Evolutionary conservation across 805 yeast species (phyloP).

Genomic region (Cyberlindnera euphorbiae): DNA sequence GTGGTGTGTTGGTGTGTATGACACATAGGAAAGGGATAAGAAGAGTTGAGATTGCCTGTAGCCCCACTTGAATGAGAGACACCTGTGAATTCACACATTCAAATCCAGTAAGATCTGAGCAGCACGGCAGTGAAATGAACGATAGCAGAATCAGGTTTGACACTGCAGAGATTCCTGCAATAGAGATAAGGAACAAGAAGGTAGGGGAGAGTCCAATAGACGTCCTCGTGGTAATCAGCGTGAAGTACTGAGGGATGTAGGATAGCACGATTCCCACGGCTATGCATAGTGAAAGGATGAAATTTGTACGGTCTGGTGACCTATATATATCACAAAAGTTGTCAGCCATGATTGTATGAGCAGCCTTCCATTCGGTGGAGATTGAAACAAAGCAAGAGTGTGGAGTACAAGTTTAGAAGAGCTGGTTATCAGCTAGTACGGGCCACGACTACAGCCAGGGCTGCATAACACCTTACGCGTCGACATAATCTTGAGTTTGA

Average conservation of each 20-base stretch:
- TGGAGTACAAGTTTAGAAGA: no score
- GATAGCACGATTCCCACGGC: conserved; percentile 66
- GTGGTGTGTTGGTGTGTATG: conserved; percentile 38
- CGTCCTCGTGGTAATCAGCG: conserved; percentile 51
- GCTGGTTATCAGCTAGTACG: no score
- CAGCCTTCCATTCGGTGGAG: no score
- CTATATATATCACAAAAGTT: conserved; percentile 17
- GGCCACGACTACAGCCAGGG: no score
- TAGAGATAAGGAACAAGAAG: conserved; percentile 64
- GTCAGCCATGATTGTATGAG: conserved; percentile 1
- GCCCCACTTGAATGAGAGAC: conserved; percentile 61
- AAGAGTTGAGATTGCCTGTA: conserved; percentile 57
- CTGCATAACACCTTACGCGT: no score
- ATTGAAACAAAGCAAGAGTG: not conserved
- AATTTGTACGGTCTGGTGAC: conserved; percentile 46
- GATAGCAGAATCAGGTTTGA: conserved; percentile 63
- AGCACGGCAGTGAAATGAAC: conserved; percentile 58
- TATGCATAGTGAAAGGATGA: conserved; percentile 45
- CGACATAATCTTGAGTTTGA: no score
- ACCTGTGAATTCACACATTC: conserved; percentile 65
- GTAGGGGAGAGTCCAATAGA: conserved; percentile 78
- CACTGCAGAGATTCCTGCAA: conserved; percentile 63
- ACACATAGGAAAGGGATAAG: conserved; percentile 54
- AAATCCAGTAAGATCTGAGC: conserved; percentile 41
- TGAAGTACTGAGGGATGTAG: conserved; percentile 70